Base-by-base conservation (phyloP, 2,329 filamentous ascomycete genomes). In the Fusarium sp. region DNA sequence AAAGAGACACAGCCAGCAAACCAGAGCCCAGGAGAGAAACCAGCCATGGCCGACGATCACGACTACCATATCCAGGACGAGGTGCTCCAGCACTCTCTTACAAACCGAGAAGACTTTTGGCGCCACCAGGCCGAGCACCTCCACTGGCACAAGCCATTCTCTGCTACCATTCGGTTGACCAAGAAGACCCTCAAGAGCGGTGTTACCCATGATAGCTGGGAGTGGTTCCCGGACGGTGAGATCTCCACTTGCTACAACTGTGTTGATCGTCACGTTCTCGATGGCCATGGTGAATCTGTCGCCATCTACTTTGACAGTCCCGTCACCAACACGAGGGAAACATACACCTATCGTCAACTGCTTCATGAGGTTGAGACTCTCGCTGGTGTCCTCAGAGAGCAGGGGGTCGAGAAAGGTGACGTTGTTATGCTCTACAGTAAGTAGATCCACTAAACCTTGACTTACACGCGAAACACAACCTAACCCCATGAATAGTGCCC, bases 181-280 rank as follows among this genome's bases (percentile, higher is more conserved):
- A 90, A 87, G 57, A 95, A 94, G 82, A 90, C 86, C 9, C 85
- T 97, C 5, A 83, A 86, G 63, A 89, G 84, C 73, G 91, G 91
- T 65, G 83, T 86, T n/a, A 85, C 86, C 17, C 92, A 97, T 80
- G 88, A 90, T 47, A 91, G 93, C 79, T 98, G 95, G 95, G 90
- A 91, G 72, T 98, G 96, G 96, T 98, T 97, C 76, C 90, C 94
- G 0, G 94, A 91, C 72, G 96, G 95, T 71, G 91, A 97, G 84
- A 94, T 98, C 76, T 97, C 93, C 43, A 98, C 95, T 0, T 95
- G 93, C 76, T 97, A 95, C 86, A 98, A 98, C 81, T 97, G 95
- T 80, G 86, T 98, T 15, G 95, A 98, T 82, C 89, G 95, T 15
- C 95, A 98, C 83, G 95, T 98, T n/a, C 85, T 89, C 38, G 90